A percentile compares a stretch with the other conserved stretches of the same genome.
phyloP scores from a whole-genome alignment of 352 stramenopile genomes.

The Saprolegnia parasitica region DNA sequence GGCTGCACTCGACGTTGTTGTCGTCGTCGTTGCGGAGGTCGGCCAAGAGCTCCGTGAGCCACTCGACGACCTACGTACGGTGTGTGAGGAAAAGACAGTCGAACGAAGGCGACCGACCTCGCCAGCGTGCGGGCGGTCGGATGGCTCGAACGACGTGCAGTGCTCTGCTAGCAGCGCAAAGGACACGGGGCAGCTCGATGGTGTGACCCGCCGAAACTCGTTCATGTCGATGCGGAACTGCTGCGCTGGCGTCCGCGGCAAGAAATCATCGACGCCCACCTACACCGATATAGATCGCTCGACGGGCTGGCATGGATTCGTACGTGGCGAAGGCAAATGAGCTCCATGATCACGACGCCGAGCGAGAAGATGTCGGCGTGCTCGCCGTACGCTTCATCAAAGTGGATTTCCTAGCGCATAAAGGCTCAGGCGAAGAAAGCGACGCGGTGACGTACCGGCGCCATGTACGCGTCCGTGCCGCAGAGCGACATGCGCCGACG shows the following conservation, averaged over 20 bases:
- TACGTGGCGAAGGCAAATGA: slow-evolving; percentile 61
- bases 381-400: slow-evolving; percentile 38
- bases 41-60: neutral
- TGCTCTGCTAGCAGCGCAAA: slow-evolving; percentile 56
- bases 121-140: slow-evolving; percentile 47
- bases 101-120: neutral
- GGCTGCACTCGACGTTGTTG: neutral
- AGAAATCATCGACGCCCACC: slow-evolving; percentile 64
- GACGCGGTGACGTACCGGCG: neutral
- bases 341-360: slow-evolving; percentile 78
- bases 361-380: slow-evolving; percentile 82
- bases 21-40: neutral
- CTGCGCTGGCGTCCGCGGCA: slow-evolving; percentile 72
- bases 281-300: neutral
- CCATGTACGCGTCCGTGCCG: slow-evolving; percentile 69
- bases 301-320: neutral
- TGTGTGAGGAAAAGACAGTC: neutral
- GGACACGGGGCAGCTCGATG: slow-evolving; percentile 46
- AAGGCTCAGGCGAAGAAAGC: neutral
- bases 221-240: slow-evolving; percentile 62
- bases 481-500: slow-evolving; percentile 74
- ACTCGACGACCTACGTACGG: slow-evolving; percentile 24
- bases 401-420: slow-evolving; percentile 11
- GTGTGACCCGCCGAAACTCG: slow-evolving; percentile 62
- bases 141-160: slow-evolving; percentile 74